Percentiles rank a stretch among this genome's conserved stretches.
Evolutionary conservation across 2,329 filamentous ascomycete genomes (phyloP).

Genomic region (Aspergillus persii): DNA sequence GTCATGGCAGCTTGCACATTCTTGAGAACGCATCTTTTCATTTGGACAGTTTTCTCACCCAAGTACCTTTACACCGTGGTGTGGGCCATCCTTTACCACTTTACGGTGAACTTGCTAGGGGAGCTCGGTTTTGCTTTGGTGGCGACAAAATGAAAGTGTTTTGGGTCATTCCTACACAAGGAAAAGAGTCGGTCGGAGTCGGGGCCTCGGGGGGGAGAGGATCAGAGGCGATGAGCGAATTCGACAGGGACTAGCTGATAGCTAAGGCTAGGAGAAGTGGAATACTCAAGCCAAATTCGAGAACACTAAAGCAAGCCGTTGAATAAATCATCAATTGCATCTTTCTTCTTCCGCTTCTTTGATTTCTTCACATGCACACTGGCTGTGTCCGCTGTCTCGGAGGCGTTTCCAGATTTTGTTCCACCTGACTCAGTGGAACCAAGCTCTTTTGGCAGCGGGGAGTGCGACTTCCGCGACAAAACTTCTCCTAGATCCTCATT

Average conservation of each 20-base stretch:
- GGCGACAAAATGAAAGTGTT: background rate
- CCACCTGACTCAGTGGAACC: constrained; percentile 3
- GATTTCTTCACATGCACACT: constrained; percentile 5
- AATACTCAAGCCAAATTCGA: background rate
- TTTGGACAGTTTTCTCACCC: constrained; percentile 98
- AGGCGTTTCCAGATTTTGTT: background rate
- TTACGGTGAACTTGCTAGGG: constrained; percentile 66
- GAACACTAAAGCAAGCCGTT: constrained; percentile 49
- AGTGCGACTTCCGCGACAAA: constrained; percentile 17
- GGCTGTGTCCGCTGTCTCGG: constrained; percentile 5
- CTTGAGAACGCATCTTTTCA: constrained; percentile 85
- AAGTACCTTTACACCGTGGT: constrained; percentile 92
- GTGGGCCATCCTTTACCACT: constrained; percentile 82
- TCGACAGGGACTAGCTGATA: background rate
- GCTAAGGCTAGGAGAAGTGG: background rate
- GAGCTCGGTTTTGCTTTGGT: constrained; percentile 29
- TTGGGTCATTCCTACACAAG: background rate
- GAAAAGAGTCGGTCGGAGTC: background rate
- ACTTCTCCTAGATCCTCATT: constrained; percentile 27
- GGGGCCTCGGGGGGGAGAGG: too few species aligned
- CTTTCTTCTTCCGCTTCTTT: constrained; percentile 52
- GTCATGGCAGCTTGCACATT: constrained; percentile 88
- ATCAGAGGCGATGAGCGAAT: background rate
- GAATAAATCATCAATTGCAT: constrained; percentile 75
- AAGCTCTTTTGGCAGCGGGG: background rate